Evolutionary conservation across 345 rosid genomes (phyloP), one percentile per base, ranked within the genome.

Genomic region (Gossypium arboreum): DNA sequence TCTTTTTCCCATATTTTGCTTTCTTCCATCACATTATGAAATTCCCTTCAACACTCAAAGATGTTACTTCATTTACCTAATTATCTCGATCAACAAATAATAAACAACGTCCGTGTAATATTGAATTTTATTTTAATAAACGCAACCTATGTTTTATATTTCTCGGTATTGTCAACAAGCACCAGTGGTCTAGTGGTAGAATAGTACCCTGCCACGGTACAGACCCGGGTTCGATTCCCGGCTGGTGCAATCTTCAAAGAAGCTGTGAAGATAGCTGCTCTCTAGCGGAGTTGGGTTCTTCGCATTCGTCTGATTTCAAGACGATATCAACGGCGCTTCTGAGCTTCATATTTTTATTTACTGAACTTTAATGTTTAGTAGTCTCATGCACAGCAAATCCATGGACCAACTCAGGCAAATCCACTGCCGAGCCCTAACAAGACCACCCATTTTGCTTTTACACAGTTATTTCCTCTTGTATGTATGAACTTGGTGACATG

Each of bases 221-320:
- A 82, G 90, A 87, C 89, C 93, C 88, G 88, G 89, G 91, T 87
- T 90, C 86, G 84, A 87, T 80, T 76, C 83, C 84, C 85, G 82
- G 82, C 90, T 87, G 86, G 90, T 83, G 91, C 89, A 71, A 1
- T 0, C 1, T 29, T 34, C 0, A 2, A 9, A 0, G 5, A 0
- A 48, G 52, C 52, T 1, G 2, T 48, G 52, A 48, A 0, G 52
- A 48, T 12, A 11, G 15, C 16, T 48, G 52, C 52, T 0, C 3
- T 12, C 1, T 48, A 12, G 1, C 3, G 52, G 9, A 48, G 15
- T 2, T 48, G 16, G 52, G 52, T 48, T 48, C 52, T 48, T 48
- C 16, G 4, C 1, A 34, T 0, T 0, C 41, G 7, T 4, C 41
- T 4, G 41, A 4, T 34, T 34, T 34, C 7, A 4, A 34, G 41